Percentiles rank a stretch among this genome's conserved stretches.
Conservation (phyloP, 352 stramenopile genomes). For the Phytophthora pseudosyringae region DNA sequence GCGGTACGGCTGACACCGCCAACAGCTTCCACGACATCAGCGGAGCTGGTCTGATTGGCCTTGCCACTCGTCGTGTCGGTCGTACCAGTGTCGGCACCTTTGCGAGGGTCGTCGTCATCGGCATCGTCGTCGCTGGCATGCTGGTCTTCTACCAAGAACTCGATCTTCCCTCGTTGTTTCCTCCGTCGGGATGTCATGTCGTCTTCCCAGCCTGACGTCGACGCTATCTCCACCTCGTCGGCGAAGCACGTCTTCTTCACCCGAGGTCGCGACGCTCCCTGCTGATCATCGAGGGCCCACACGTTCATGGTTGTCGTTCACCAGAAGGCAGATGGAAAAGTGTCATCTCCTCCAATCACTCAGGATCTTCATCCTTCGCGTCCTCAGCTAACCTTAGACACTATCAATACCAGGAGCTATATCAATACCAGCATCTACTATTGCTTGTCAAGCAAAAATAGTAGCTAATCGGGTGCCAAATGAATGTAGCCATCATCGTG, state of each 20-base stretch:
- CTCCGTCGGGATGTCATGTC: constrained; percentile 19
- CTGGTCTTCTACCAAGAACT: constrained; percentile 35
- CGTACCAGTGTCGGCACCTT: constrained; percentile 1
- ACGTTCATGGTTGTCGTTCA: constrained; percentile 31
- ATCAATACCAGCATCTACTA: constrained; percentile 17
- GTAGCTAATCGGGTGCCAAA: constrained; percentile 13
- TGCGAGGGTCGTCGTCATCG: constrained; percentile 1
- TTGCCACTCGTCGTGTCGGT: constrained; percentile 25
- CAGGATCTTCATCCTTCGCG: neutral
- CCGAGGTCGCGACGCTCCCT: constrained; percentile 7
- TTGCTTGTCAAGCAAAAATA: constrained; percentile 26
- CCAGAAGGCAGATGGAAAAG: constrained; percentile 16
- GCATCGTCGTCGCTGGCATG: constrained; percentile 24
- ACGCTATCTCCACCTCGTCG: constrained; percentile 20
- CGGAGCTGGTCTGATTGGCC: constrained; percentile 34
- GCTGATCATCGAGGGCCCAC: constrained; percentile 30
- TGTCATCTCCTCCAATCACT: neutral
- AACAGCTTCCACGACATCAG: constrained; percentile 32
- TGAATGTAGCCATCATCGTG: constrained; percentile 8
- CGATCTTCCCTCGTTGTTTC: constrained; percentile 28
- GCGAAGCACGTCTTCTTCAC: constrained; percentile 22
- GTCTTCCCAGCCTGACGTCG: constrained; percentile 17
- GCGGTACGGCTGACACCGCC: neutral
- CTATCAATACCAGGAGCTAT: constrained; percentile 27
- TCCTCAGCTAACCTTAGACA: constrained; percentile 16